phyloP scores from a whole-genome alignment of 352 stramenopile genomes.

The Phytophthora cactorum region DNA sequence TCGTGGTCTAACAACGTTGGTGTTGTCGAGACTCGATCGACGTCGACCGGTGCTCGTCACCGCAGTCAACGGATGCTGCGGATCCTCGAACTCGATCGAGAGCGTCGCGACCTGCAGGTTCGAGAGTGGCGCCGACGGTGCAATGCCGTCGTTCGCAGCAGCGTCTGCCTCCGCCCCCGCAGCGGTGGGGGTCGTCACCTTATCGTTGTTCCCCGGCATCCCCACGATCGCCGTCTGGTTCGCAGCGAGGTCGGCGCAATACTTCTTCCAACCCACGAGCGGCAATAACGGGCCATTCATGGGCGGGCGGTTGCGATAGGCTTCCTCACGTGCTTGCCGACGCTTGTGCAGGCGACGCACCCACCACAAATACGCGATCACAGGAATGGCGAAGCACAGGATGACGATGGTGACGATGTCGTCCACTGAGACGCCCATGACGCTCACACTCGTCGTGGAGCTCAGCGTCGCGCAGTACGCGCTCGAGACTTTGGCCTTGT shows the following conservation, averaged over 20 bases:
- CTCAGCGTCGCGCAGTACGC: constrained; percentile 28
- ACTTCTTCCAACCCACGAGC: constrained; percentile 43
- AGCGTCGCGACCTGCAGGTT: constrained; percentile 31
- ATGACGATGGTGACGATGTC: constrained; percentile 40
- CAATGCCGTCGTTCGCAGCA: background rate
- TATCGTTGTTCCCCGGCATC: background rate
- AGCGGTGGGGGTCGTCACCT: constrained; percentile 5
- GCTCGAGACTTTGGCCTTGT: constrained; percentile 23
- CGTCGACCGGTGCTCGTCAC: constrained; percentile 35
- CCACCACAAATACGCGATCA: constrained; percentile 30
- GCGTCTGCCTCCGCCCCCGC: background rate
- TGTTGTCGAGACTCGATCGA: constrained; percentile 33
- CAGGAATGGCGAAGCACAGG: constrained; percentile 32
- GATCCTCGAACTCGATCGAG: constrained; percentile 40
- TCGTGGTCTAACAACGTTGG: constrained; percentile 25
- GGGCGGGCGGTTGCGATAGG: constrained; percentile 15
- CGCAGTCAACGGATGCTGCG: constrained; percentile 34
- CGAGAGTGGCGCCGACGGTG: constrained; percentile 4
- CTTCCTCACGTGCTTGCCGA: constrained; percentile 13
- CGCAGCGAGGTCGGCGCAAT: constrained; percentile 29
- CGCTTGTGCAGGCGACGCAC: constrained; percentile 14
- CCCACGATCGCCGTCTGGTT: constrained; percentile 28
- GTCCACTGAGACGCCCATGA: constrained; percentile 29
- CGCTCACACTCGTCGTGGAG: constrained; percentile 15
- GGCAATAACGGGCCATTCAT: constrained; percentile 33